Percentiles rank a stretch among this genome's conserved stretches.
Conservation (phyloP, 768 basidiomycete genomes). For the Lactifluus hygrophoroides region DNA sequence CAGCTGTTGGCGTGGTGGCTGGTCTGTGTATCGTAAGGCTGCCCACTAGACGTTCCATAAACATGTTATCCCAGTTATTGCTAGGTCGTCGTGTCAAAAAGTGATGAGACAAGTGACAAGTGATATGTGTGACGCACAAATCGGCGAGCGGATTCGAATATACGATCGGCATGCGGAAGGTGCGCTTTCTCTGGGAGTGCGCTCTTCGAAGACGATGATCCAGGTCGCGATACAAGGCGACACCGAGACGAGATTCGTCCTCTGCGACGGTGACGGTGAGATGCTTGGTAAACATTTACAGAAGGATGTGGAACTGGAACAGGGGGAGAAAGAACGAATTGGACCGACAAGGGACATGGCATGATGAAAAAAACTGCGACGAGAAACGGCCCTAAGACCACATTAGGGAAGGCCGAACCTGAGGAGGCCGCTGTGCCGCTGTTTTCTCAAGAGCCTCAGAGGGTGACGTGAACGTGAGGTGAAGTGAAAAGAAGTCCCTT, state of each 20-base stretch:
- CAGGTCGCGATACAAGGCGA: neutral
- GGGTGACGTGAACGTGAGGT: slow-evolving; percentile 7
- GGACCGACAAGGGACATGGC: neutral
- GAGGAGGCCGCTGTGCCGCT: neutral
- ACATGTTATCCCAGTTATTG: slow-evolving; percentile 67
- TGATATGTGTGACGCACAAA: slow-evolving; percentile 2
- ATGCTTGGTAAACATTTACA: neutral
- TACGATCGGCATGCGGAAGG: slow-evolving; percentile 1
- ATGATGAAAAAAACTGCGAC: neutral
- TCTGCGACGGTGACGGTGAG: neutral
- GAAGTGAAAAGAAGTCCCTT: neutral
- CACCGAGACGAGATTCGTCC: neutral
- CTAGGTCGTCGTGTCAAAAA: slow-evolving; percentile 33
- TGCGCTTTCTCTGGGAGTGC: neutral
- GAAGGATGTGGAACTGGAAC: neutral
- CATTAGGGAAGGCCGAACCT: neutral
- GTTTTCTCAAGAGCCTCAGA: neutral
- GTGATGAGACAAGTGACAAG: no score
- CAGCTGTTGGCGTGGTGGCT: slow-evolving; percentile 37
- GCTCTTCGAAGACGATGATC: neutral
- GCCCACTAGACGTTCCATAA: slow-evolving; percentile 41
- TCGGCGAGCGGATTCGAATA: slow-evolving; percentile 5
- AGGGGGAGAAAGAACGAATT: neutral
- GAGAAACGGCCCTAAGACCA: neutral
- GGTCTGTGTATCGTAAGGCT: slow-evolving; percentile 50